phyloP scores from a whole-genome alignment of 345 rosid species.

The Eucalyptus erythrocorys region DNA sequence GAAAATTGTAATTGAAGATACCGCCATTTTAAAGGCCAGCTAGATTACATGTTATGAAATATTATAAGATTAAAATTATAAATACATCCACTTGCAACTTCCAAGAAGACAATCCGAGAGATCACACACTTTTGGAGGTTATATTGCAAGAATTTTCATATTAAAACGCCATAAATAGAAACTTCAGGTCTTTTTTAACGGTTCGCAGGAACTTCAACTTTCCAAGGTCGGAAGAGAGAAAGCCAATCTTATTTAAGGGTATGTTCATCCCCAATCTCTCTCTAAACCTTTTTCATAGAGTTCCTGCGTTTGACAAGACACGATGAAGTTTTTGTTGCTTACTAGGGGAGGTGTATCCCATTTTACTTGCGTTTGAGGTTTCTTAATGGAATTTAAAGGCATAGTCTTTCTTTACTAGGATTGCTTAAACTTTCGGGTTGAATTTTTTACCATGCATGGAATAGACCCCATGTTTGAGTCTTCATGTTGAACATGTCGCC shows the following conservation, averaged over 20 bases:
- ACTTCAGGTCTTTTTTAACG: not conserved
- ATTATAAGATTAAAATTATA: not conserved
- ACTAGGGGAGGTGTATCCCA: not conserved
- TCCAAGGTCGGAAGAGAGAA: not conserved
- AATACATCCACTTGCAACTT: not conserved
- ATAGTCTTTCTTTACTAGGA: not conserved
- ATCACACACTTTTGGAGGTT: not conserved
- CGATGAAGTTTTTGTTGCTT: not conserved
- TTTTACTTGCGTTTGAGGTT: not conserved
- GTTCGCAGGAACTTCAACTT: not conserved
- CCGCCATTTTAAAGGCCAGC: not conserved
- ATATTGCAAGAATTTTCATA: not conserved
- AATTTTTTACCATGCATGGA: not conserved
- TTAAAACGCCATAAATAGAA: not conserved
- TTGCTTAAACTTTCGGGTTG: not conserved
- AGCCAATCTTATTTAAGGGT: not conserved
- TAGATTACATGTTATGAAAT: not conserved
- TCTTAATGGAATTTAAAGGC: not conserved
- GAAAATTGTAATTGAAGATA: not conserved
- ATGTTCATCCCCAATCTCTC: not conserved
- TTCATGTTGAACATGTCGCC: not conserved
- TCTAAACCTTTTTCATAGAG: not conserved
- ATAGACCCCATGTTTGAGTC: not conserved
- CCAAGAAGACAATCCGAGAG: not conserved
- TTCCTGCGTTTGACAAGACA: not conserved